Conservation (phyloP, 1,284 basidiomycete genomes). For the Ceratobasidium sp. region DNA sequence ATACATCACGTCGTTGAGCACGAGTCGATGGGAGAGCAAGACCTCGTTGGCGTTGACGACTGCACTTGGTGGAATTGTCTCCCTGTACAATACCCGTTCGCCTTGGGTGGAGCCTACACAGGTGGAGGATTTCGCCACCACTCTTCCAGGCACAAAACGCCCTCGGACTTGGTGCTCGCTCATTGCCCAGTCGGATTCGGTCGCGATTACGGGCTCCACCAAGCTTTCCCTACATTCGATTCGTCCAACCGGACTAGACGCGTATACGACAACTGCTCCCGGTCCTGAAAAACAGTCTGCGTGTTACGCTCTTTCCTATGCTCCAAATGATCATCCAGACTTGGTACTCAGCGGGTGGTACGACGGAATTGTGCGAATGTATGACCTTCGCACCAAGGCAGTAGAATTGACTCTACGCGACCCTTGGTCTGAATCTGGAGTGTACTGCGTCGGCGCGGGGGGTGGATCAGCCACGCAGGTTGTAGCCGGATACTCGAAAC, state of each 20-base stretch:
- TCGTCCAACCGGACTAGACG: conserved; percentile 57
- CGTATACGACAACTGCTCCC: conserved; percentile 44
- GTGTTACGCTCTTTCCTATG: conserved; percentile 54
- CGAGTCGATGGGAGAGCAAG: neutral
- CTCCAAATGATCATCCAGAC: conserved; percentile 60
- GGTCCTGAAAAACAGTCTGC: conserved; percentile 66
- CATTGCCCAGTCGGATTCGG: conserved; percentile 3
- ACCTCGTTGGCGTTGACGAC: conserved; percentile 32
- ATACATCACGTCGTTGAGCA: conserved; percentile 8
- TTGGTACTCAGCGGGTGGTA: conserved; percentile 80
- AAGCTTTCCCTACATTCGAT: conserved; percentile 50
- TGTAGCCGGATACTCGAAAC: conserved; percentile 73
- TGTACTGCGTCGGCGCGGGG: conserved; percentile 45
- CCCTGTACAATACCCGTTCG: conserved; percentile 42
- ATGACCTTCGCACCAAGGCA: conserved; percentile 64
- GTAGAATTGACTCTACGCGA: conserved; percentile 59
- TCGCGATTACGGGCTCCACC: conserved; percentile 53
- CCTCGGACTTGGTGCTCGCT: conserved; percentile 14
- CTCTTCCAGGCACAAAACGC: conserved; percentile 8
- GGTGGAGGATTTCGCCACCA: conserved; percentile 59
- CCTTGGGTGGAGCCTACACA: conserved; percentile 49
- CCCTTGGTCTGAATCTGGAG: conserved; percentile 67
- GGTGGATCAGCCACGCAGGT: conserved; percentile 46
- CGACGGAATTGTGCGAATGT: conserved; percentile 70
- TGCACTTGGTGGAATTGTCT: conserved; percentile 47